phyloP scores from a whole-genome alignment of 2,329 filamentous ascomycete species.

The Cadophora luteo-olivacea region DNA sequence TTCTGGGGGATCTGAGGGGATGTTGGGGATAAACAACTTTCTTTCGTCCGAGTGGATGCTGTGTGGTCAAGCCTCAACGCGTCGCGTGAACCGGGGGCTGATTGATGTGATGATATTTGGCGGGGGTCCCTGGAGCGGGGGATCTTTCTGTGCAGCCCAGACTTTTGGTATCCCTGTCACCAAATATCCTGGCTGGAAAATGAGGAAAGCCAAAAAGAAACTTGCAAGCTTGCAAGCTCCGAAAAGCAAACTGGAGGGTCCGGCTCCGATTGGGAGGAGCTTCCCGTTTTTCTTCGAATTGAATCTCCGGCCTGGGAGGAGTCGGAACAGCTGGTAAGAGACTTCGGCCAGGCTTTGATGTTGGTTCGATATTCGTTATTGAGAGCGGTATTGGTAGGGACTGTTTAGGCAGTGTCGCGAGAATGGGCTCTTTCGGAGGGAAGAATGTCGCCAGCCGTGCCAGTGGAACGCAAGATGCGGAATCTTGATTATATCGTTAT shows the following conservation, averaged over 20 bases:
- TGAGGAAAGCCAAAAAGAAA: slow-evolving; percentile 18
- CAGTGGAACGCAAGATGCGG: slow-evolving; percentile 23
- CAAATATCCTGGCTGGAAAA: background rate
- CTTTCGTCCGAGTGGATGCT: slow-evolving; percentile 13
- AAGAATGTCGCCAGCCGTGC: slow-evolving; percentile 27
- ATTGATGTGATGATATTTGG: slow-evolving; percentile 8
- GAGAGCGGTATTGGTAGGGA: slow-evolving; percentile 2
- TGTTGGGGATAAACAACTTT: slow-evolving; percentile 17
- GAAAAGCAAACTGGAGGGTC: slow-evolving; percentile 9
- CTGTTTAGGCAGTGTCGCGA: slow-evolving; percentile 17
- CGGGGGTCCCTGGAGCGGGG: slow-evolving; percentile 10
- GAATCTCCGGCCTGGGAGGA: slow-evolving; percentile 7
- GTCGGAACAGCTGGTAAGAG: background rate
- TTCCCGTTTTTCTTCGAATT: slow-evolving; percentile 3
- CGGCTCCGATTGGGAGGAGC: slow-evolving; percentile 8
- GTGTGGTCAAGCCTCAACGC: slow-evolving; percentile 21
- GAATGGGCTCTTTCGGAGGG: slow-evolving; percentile 11
- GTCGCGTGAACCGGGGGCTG: slow-evolving; percentile 18
- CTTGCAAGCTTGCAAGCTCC: slow-evolving; percentile 3
- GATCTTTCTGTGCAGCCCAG: background rate
- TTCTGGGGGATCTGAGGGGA: slow-evolving; percentile 1
- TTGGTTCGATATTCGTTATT: background rate
- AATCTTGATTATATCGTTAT: slow-evolving; percentile 6
- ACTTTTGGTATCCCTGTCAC: slow-evolving; percentile 8
- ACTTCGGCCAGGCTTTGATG: background rate